Base-by-base conservation (phyloP, 179 eudicot genomes). In the Beta lomatogona region DNA sequence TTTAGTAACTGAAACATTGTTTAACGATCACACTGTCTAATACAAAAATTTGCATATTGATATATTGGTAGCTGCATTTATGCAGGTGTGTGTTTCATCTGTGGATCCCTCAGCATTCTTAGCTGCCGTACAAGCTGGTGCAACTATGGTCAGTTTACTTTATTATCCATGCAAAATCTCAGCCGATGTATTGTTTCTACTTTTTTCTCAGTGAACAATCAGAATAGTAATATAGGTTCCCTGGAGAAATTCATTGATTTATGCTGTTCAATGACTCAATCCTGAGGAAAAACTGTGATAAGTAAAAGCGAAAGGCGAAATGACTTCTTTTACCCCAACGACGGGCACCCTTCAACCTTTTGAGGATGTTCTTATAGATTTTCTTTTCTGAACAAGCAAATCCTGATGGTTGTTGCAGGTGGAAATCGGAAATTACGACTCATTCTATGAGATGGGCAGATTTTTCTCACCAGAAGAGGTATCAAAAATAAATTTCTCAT, bases 401-500 rank as follows among this genome's bases (percentile, higher is more conserved):
- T 4, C 25, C 8, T 58, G 48, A 67, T 67, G 22, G 45, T 45
- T 50, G 48, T 57, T 88, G 87, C 91, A 94, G 97, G 94, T 93
- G n/a, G 97, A 95, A 87, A 91, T 95, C 18, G 98, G 97, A 87
- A 95, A 95, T 70, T 95, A 95, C 60, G 97, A 95, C 80, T 95
- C 97, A 5, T 95, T 93, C 71, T 94, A 94, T 68, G 97, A 93
- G 83, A 87, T 71, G 84, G 98, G 97, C 41, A 59, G 91, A 74
- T 50, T 85, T 74, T 95, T 93, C 90, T 88, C 97, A 9, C 89
- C 97, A 10, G 93, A 95, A 21, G 92, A 94, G 98, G 98, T 94
- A 89, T 76, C 9, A 9, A 48, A 11, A 4, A 36, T 21, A 3
- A 53, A 6, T 21, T 60, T 76, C 46, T 57, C n/a, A 45, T 25